A percentile compares a stretch with the other conserved stretches of the same genome.
phyloP scores from a whole-genome alignment of 768 basidiomycete genomes.

The Pleurotus eryngii region DNA sequence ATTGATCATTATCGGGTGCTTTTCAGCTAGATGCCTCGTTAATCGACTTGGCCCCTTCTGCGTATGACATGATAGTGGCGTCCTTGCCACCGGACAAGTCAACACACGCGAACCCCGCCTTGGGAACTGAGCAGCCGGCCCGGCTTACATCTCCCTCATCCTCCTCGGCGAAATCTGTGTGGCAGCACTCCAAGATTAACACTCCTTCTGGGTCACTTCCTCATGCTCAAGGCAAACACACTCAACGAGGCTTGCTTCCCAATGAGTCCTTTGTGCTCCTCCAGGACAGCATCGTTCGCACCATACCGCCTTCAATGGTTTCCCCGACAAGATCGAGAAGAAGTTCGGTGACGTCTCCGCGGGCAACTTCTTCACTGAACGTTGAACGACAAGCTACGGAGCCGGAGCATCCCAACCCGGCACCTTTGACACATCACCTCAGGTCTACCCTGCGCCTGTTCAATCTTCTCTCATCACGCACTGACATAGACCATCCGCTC shows the following conservation, averaged over 20 bases:
- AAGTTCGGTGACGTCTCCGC: slow-evolving; percentile 33
- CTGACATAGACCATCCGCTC: slow-evolving; percentile 88
- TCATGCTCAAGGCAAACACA: slow-evolving; percentile 59
- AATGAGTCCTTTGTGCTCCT: slow-evolving; percentile 91
- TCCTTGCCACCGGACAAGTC: slow-evolving; percentile 59
- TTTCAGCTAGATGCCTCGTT: slow-evolving; percentile 85
- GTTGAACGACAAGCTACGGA: slow-evolving; percentile 26
- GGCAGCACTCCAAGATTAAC: slow-evolving; percentile 53
- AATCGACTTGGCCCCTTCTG: slow-evolving; percentile 78
- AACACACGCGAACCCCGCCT: slow-evolving; percentile 30
- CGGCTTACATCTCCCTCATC: slow-evolving; percentile 48
- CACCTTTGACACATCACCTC: slow-evolving; percentile 75
- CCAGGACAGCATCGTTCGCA: slow-evolving; percentile 76
- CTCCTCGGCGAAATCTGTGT: slow-evolving; percentile 54
- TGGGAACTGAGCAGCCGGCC: slow-evolving; percentile 43
- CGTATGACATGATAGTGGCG: slow-evolving; percentile 79
- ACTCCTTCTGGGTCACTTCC: slow-evolving; percentile 42
- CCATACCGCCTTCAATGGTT: slow-evolving; percentile 57
- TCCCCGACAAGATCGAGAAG: slow-evolving; percentile 41
- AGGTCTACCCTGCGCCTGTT: slow-evolving; percentile 73
- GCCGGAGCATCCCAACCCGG: slow-evolving; percentile 56
- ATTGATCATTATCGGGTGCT: neutral
- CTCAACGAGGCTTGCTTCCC: slow-evolving; percentile 52
- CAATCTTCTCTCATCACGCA: slow-evolving; percentile 71
- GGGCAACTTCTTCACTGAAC: slow-evolving; percentile 13